Base-by-base conservation (phyloP, 495 filamentous ascomycete genomes). In the Lichina pygmaea region DNA sequence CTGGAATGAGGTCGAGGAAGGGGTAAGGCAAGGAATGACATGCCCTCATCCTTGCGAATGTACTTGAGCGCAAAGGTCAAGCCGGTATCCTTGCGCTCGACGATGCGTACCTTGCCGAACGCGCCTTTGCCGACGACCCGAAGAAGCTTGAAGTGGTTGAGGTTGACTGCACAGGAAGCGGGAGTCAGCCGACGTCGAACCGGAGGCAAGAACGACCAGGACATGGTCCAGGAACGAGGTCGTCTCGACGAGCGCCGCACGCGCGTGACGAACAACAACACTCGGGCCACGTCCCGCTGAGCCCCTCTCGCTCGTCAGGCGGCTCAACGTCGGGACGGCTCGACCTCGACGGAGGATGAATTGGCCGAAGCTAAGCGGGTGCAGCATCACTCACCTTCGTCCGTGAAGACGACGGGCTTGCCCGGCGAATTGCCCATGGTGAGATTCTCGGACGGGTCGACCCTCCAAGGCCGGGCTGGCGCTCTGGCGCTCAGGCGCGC, bases 21-120 rank as follows among this genome's bases (percentile, higher is more conserved):
- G 16, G 12, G 48, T 45, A 31, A 43, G 17, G 31, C 33, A 39
- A 1, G 39, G 24, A 24, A 46, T 36, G 32, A 61, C 77, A 45
- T 54, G 91, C 86, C 81, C 71, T 97, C 89, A 78, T 97, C 89
- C 70, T 95, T 95, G 40, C 89, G 77, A 44, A 97, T 95, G 59
- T 97, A 95, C 57, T 95, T 97, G 41, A 97, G 66, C 6, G 89
- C 89, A 57, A 97, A 97, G 7, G 86, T 86, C 57, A 80, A 75
- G 41, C 76, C 77, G 1, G 86, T 91, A 57, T 97, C 89, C 59
- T 94, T 97, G 50, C 85, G 71, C 65, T 97, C 89, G 53, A 97
- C 89, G 53, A 97, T 97, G 48, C 89, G 78, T 48, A 97, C 89
- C 59, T 97, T 97, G 49, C 89, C 89, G 60, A 97, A 97, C 15